Evolutionary conservation across 768 basidiomycete genomes (phyloP).

Genomic region (Terana coerulea): DNA sequence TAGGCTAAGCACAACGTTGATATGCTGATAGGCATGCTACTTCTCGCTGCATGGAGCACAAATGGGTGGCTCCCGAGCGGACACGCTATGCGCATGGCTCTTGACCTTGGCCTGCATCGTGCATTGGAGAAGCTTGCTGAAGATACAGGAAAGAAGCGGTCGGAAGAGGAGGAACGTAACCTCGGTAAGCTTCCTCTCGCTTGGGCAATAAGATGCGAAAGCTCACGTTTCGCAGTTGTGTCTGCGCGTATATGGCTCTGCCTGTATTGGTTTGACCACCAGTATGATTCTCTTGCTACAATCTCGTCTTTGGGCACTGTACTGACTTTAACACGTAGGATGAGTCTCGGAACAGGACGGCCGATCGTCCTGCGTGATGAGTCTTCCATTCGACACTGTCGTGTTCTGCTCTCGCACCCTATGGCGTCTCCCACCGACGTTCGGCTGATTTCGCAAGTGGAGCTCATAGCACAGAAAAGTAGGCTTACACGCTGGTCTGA

Average conservation of each 20-base stretch:
- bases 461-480: conserved; percentile 92
- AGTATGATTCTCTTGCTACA: conserved; percentile 46
- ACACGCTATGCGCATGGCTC: conserved; percentile 94
- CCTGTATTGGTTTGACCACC: conserved; percentile 95
- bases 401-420: conserved; percentile 75
- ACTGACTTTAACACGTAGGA: conserved; percentile 39
- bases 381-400: conserved; percentile 79
- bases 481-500: conserved; percentile 19
- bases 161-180: conserved; percentile 80
- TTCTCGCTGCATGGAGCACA: conserved; percentile 90
- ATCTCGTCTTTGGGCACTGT: not conserved
- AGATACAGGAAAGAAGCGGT: conserved; percentile 50
- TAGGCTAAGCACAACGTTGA: conserved; percentile 10
- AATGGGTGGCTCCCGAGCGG: conserved; percentile 95
- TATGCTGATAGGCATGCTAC: conserved; percentile 68
- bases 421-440: conserved; percentile 91
- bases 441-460: conserved; percentile 81
- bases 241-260: conserved; percentile 94
- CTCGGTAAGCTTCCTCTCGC: conserved; percentile 73
- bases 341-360: conserved; percentile 89
- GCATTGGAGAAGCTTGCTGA: conserved; percentile 91
- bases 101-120: conserved; percentile 90
- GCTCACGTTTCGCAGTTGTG: conserved; percentile 53
- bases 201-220: too few relatives aligned
- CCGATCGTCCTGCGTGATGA: conserved; percentile 90